phyloP scores from a whole-genome alignment of 129 eudicot species.

The Pulicaria dysenterica region DNA sequence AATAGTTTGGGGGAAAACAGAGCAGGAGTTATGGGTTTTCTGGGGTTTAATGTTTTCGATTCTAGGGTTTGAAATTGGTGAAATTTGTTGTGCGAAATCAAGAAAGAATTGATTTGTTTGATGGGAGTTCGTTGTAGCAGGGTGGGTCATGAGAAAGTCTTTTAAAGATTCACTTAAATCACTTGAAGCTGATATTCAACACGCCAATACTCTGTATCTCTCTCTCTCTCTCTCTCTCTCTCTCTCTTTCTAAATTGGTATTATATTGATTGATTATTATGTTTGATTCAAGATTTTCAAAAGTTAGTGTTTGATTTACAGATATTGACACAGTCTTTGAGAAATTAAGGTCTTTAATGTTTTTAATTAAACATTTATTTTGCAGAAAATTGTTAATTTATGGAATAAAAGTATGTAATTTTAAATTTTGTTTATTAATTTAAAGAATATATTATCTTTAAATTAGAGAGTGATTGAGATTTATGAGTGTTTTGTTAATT shows the following conservation, averaged over 20 bases:
- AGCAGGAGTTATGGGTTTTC: slow-evolving; percentile 15
- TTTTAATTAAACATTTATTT: not conserved
- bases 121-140: slow-evolving; percentile 47
- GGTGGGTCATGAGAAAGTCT: slow-evolving; percentile 66
- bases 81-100: not conserved
- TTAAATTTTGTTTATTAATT: not conserved
- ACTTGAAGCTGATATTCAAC: slow-evolving; percentile 92
- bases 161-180: slow-evolving; percentile 87
- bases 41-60: not conserved
- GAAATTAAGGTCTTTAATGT: not conserved
- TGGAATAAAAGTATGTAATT: not conserved
- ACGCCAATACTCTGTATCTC: slow-evolving; percentile 80
- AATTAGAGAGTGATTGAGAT: not conserved
- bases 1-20: slow-evolving; percentile 23
- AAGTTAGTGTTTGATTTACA: not conserved
- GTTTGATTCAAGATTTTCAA: not conserved
- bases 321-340: not conserved
- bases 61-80: not conserved
- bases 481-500: not conserved
- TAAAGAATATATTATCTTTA: not conserved
- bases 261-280: not conserved
- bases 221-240: slow-evolving; percentile 13
- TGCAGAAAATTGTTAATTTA: not conserved
- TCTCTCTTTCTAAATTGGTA: not conserved
- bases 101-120: slow-evolving; percentile 35